Evolutionary conservation across 2,329 filamentous ascomycete genomes (phyloP), one percentile per base, ranked within the genome.

Genomic region (Ophiostoma sp.): DNA sequence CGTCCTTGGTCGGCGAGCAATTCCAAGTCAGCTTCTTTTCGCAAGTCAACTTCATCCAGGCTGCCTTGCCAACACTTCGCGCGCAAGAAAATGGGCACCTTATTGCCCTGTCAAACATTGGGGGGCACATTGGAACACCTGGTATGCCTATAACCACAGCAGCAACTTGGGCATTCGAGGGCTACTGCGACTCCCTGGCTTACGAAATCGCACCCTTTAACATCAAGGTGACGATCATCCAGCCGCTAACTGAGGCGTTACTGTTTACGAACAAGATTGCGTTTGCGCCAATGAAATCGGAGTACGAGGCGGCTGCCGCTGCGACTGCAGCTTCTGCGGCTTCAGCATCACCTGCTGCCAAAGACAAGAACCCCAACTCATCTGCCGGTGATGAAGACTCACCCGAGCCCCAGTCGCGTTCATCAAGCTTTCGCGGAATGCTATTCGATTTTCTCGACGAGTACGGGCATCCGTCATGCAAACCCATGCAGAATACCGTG

Each of bases 201-300:
- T 99, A 97, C 80, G 95, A 99, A 80, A 91, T 99, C 73, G 91
- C 94, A 0, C 95, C 95, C 0, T 98, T 98, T 83, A 97, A 97
- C 80, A 89, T 98, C 81, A 96, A 94, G 79, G 87, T 98, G 79
- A 97, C 93, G 57, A 94, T 98, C 74, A 90, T 99, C 64, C 94
- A 99, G 82, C 93, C 94, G 35, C 96, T 93, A 79, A 93, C 97
- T 81, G 94, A 98, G 81, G 92, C 97, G 72, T 89, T 90, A 73
- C 89, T 93, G 41, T 84, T 98, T 71, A 95, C 92, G 36, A 96
- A 96, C 80, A 89, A 90, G 70, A 90, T 98, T 75, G 90, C 89
- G 67, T 92, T 94, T 74, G 91, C 92, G 2, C 94, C 94, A 5
- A 89, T 89, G 48, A 86, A 97, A 77, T 84, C 83, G 23, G 79